These are phyloP conservation scores for Leccinum longicurvipes DNA, from an alignment of 768 basidiomycete species.

Conservation along the genomic window DNA sequence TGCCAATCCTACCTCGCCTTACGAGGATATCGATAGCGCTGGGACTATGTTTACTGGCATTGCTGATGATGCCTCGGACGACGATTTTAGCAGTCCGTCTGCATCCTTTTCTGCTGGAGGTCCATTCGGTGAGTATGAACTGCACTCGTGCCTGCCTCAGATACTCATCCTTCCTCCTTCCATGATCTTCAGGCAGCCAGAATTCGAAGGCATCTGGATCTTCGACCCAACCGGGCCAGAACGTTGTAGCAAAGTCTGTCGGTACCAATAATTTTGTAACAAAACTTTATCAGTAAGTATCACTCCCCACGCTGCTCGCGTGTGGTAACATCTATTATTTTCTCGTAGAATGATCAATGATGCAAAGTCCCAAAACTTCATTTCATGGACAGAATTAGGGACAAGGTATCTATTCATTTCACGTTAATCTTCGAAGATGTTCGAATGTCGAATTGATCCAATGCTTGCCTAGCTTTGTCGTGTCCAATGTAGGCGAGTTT, in stretches of 20 bases:
- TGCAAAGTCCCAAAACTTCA: conserved; percentile 73
- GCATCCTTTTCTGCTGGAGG: conserved; percentile 11
- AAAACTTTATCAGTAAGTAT: conserved; percentile 78
- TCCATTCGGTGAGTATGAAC: conserved; percentile 2
- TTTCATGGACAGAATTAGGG: conserved; percentile 79
- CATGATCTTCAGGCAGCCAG: conserved; percentile 1
- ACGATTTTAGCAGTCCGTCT: conserved; percentile 21
- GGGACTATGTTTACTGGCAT: conserved; percentile 23
- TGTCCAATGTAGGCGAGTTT: conserved; percentile 83
- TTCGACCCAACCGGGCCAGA: conserved; percentile 40
- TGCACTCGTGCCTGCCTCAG: background rate
- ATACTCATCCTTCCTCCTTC: background rate
- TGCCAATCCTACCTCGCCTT: conserved; percentile 31
- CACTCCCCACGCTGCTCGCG: background rate
- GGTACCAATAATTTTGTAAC: conserved; percentile 80
- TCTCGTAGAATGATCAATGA: conserved; percentile 78
- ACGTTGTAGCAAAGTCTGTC: conserved; percentile 62
- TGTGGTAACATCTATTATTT: background rate
- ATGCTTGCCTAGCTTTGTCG: conserved; percentile 56
- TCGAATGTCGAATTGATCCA: background rate
- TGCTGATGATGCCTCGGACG: conserved; percentile 26
- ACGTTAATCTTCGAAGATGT: background rate
- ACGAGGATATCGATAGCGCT: conserved; percentile 60
- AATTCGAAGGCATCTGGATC: conserved; percentile 16
- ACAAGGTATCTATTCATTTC: conserved; percentile 43